These are phyloP conservation scores for Apiotrichum gamsii DNA, from an alignment of 1,284 basidiomycete species.

Conservation along the genomic window DNA sequence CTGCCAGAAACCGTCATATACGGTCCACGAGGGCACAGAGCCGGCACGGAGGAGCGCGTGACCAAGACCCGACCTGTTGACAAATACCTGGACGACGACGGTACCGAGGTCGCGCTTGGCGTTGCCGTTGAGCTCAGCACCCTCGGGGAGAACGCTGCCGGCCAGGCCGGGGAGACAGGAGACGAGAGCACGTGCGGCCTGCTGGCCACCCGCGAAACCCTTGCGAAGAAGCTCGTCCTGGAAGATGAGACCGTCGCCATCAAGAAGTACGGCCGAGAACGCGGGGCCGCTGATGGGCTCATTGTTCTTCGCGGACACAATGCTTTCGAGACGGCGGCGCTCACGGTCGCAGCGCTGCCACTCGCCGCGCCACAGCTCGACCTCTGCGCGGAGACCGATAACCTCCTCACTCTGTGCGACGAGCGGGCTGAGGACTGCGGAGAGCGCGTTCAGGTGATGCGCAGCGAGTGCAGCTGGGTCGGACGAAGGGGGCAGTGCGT, in stretches of 20 bases:
- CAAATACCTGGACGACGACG: constrained; percentile 36
- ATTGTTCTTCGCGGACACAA: constrained; percentile 21
- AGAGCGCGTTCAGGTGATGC: constrained; percentile 26
- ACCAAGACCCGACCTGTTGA: constrained; percentile 39
- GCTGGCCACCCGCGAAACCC: constrained; percentile 35
- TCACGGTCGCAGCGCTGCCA: constrained; percentile 30
- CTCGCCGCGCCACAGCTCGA: constrained; percentile 35
- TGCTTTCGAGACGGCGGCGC: constrained; percentile 25
- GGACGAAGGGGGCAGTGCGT: background rate
- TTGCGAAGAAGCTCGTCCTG: constrained; percentile 24
- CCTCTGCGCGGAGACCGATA: constrained; percentile 38
- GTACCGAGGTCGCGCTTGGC: constrained; percentile 8
- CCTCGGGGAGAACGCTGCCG: background rate
- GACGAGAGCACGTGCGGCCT: constrained; percentile 31
- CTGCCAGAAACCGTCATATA: constrained; percentile 39
- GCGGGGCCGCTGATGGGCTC: constrained; percentile 17
- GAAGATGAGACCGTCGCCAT: constrained; percentile 41
- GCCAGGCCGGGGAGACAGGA: constrained; percentile 22
- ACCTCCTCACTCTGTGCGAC: constrained; percentile 27
- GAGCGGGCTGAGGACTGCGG: constrained; percentile 22
- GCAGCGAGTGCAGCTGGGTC: constrained; percentile 18
- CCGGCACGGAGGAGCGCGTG: constrained; percentile 32
- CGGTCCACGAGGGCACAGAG: constrained; percentile 23
- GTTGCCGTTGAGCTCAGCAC: background rate
- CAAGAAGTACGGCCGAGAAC: constrained; percentile 37